Conservation (phyloP, 2,329 filamentous ascomycete genomes). For the Allantophomopsis lycopodina region DNA sequence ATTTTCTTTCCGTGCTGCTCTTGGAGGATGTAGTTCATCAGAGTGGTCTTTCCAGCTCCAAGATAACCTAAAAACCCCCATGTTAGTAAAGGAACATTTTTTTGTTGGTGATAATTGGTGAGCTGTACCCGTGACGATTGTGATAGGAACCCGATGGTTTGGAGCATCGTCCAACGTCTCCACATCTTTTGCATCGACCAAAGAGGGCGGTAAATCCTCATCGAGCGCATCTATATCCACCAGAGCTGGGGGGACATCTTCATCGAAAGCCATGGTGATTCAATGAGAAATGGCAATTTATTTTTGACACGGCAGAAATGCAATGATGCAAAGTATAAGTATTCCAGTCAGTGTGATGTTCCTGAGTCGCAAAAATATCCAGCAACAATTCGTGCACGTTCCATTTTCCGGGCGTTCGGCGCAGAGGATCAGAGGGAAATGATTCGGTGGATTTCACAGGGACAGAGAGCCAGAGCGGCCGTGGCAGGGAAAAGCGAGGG, state of each 20-base stretch:
- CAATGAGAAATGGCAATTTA: no score
- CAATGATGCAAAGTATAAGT: no score
- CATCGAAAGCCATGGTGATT: slow-evolving; percentile 30
- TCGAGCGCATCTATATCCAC: slow-evolving; percentile 28
- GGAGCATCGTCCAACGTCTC: slow-evolving; percentile 30
- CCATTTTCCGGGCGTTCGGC: no score
- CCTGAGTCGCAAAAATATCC: no score
- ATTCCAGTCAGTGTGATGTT: no score
- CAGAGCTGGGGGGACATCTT: slow-evolving; percentile 54
- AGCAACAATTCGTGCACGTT: no score
- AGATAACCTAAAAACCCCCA: slow-evolving; percentile 55
- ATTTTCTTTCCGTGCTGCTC: slow-evolving; percentile 96
- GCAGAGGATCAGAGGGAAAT: no score
- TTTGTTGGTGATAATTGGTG: background rate
- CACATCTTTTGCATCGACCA: slow-evolving; percentile 14
- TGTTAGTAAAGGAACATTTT: slow-evolving; percentile 3
- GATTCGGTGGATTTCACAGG: no score
- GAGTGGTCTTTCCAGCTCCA: slow-evolving; percentile 87
- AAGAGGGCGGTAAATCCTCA: slow-evolving; percentile 4
- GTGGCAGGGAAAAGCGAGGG: no score
- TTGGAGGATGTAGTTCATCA: slow-evolving; percentile 91
- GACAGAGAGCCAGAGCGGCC: no score
- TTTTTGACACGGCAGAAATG: no score
- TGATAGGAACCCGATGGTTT: slow-evolving; percentile 62
- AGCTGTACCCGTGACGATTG: slow-evolving; percentile 61